These are phyloP conservation scores for Nakazawaea ambrosiae DNA, from an alignment of 805 yeast genomes.

Conservation along the genomic window DNA sequence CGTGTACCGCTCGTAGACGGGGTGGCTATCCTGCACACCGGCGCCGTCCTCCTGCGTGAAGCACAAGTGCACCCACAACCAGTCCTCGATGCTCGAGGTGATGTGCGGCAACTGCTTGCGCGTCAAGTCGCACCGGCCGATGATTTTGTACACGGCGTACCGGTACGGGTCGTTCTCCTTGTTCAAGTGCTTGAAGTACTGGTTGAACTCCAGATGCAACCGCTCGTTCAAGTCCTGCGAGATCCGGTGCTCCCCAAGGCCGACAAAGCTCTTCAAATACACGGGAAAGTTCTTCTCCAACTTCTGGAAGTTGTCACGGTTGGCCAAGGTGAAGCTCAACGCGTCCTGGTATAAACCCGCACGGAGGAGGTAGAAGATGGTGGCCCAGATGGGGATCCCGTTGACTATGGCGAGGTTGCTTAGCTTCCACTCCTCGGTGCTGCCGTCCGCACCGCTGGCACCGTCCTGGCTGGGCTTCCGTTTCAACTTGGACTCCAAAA, in stretches of 20 bases:
- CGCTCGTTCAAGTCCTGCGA: conserved; percentile 64
- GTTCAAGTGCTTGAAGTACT: conserved; percentile 59
- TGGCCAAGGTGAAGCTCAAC: conserved; percentile 52
- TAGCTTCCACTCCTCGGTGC: conserved; percentile 34
- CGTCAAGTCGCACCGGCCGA: conserved; percentile 82
- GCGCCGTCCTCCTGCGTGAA: conserved; percentile 52
- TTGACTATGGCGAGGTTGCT: conserved; percentile 61
- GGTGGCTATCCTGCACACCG: conserved; percentile 28
- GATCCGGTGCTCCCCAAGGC: conserved; percentile 44
- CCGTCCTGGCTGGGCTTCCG: conserved; percentile 19
- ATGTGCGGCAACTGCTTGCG: conserved; percentile 60
- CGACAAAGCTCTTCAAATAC: conserved; percentile 66
- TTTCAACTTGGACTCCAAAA: conserved; percentile 39
- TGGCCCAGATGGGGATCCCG: conserved; percentile 92
- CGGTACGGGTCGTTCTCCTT: conserved; percentile 83
- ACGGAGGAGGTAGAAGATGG: conserved; percentile 75
- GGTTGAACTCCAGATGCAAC: conserved; percentile 74
- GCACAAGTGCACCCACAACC: conserved; percentile 92
- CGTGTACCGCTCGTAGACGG: conserved; percentile 64
- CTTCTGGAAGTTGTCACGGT: conserved; percentile 70
- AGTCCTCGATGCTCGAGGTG: conserved; percentile 81
- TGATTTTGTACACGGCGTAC: conserved; percentile 81
- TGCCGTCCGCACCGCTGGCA: not conserved
- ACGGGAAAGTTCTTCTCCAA: conserved; percentile 80
- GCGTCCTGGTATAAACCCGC: conserved; percentile 82